A percentile compares a stretch with the other conserved stretches of the same genome.
Conservation (phyloP, 1,284 basidiomycete genomes). For the Fomitopsis schrenkii region DNA sequence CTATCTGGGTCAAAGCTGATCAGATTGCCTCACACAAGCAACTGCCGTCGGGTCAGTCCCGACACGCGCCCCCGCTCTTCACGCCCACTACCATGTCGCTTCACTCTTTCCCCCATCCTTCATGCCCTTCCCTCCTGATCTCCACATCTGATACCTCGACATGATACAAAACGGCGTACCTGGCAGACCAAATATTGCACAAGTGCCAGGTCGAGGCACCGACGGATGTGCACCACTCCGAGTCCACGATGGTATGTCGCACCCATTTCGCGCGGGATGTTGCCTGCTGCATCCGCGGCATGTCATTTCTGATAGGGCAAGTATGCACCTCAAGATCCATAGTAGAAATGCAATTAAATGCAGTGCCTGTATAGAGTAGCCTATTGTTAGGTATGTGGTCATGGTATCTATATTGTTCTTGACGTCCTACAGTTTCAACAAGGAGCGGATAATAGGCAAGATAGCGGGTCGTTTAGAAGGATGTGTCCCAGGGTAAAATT, state of each 20-base stretch:
- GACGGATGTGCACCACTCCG: not conserved
- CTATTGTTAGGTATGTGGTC: too few species aligned
- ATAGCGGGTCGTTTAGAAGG: not conserved
- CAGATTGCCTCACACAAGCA: not conserved
- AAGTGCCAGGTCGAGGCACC: not conserved
- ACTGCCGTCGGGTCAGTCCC: not conserved
- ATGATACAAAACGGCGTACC: not conserved
- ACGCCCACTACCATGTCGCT: not conserved
- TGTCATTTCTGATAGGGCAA: too few species aligned
- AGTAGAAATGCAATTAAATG: too few species aligned
- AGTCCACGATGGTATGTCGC: too few species aligned
- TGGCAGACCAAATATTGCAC: not conserved
- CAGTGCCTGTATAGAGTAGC: too few species aligned
- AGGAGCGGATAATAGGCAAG: not conserved
- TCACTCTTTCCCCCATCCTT: not conserved
- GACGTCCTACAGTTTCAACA: too few species aligned
- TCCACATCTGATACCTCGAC: not conserved
- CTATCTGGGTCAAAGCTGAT: not conserved
- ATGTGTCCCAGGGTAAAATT: not conserved
- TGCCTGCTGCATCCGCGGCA: not conserved
- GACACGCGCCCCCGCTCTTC: not conserved
- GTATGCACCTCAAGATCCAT: too few species aligned
- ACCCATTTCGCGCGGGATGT: not conserved
- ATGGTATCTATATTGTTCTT: too few species aligned
- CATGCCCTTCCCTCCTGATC: not conserved